Evolutionary conservation across 257 asterid species (phyloP).

Genomic region (Petrea volubilis): DNA sequence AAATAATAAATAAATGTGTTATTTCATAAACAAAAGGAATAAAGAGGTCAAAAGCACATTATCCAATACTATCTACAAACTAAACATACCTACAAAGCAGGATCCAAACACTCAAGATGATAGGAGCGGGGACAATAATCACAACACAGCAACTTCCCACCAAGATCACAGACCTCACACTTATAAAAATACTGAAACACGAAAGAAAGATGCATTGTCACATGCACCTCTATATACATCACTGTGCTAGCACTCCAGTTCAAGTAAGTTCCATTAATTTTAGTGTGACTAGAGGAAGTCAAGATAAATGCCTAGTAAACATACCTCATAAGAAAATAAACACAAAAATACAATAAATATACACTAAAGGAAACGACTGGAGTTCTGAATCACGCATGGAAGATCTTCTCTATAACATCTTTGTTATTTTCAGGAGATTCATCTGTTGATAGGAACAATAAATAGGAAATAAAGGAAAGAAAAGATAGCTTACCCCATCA

Average conservation of each 20-base stretch:
- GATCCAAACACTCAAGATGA: constrained; percentile 77
- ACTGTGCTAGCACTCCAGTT: constrained; percentile 10
- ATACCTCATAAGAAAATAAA: background rate
- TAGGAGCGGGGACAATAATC: constrained; percentile 82
- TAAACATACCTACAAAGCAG: constrained; percentile 73
- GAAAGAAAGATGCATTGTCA: constrained; percentile 15
- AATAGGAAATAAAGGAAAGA: background rate
- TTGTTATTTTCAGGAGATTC: background rate
- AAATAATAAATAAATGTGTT: constrained; percentile 11
- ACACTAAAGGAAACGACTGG: constrained; percentile 9
- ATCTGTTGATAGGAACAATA: background rate
- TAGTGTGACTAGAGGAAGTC: background rate
- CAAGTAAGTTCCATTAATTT: background rate
- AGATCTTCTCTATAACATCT: background rate
- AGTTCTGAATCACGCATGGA: background rate
- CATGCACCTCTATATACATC: background rate
- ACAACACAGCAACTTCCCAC: constrained; percentile 83
- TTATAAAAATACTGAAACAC: constrained; percentile 66
- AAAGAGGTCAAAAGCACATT: background rate
- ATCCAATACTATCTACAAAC: constrained; percentile 11
- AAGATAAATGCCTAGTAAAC: background rate
- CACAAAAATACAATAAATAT: background rate
- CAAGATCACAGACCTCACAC: constrained; percentile 81
- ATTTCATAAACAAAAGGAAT: constrained; percentile 11
- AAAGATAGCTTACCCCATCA: constrained; percentile 66